Base-by-base conservation (phyloP, 2,329 filamentous ascomycete genomes). In the Fusarium sarcochroum region DNA sequence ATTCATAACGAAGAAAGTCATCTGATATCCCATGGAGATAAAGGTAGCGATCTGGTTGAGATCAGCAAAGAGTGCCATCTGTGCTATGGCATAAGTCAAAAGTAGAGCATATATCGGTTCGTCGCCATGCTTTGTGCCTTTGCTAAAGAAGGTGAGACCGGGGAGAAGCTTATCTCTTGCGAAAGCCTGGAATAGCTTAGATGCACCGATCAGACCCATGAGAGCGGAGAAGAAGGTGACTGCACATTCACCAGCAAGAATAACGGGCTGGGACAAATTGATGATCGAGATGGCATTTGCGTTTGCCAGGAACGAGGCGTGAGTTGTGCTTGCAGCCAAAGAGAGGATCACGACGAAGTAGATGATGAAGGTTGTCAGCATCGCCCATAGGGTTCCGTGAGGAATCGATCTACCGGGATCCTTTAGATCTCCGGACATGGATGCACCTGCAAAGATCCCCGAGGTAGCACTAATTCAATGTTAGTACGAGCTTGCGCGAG, bases 1-100 rank as follows among this genome's bases (percentile, higher is more conserved):
- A 68, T 97, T 97, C 79, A 93, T 96, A 40, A 95, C 92, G 50
- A 97, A 87, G 74, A 97, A 97, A 0, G 93, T 97, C 91, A 97
- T 95, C 85, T 96, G 88, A 76, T 96, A 97, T 17, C 92, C 92
- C 92, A 97, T 97, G 3, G 93, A 95, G 45, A 97, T 93, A 58
- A 97, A 89, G 0, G 93, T 95, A 7, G 93, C 93, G 72, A 97
- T 97, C 75, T 93, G 91, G 76, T 97, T 96, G 69, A 97, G 87
- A 73, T 97, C 89, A 44, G 92, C 91, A 50, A 97, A 86, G 79
- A 97, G 90, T 0, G 93, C 93, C 27, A 94, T 68, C 75, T 97
- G 93, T 1, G 93, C 90, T 57, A 95, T 87, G 5, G 87, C 69
- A 74, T 91, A 95, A 0, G 93, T 96, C 34, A 94, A 78, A 20